Conservation (phyloP, 2,329 filamentous ascomycete genomes). For the Delphinella strobiligena region DNA sequence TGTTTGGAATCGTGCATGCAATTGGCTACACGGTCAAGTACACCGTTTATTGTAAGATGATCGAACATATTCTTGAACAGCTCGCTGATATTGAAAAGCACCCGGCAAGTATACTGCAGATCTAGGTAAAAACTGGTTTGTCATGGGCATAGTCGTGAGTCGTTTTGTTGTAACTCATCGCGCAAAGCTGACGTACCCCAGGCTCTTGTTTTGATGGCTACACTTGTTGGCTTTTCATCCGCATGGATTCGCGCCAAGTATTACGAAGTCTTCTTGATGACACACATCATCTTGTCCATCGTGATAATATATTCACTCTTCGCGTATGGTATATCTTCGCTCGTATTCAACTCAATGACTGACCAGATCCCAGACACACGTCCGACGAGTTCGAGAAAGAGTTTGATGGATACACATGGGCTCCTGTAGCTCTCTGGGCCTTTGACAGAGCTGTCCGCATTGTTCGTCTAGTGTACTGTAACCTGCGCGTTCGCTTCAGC, state of each 20-base stretch:
- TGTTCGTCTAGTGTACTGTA: constrained; percentile 32
- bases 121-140: constrained; percentile 3
- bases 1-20: constrained; percentile 52
- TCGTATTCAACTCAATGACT: constrained; percentile 10
- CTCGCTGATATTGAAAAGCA: not conserved
- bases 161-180: not conserved
- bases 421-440: constrained; percentile 38
- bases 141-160: constrained; percentile 3
- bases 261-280: constrained; percentile 41
- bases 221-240: constrained; percentile 35
- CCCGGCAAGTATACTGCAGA: not conserved
- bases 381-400: constrained; percentile 39
- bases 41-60: constrained; percentile 9
- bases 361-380: constrained; percentile 30
- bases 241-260: constrained; percentile 39
- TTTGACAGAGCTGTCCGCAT: constrained; percentile 37
- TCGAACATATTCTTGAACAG: not conserved
- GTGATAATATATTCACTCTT: constrained; percentile 38
- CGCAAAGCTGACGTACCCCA: not conserved
- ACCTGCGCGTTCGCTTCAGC: constrained; percentile 21
- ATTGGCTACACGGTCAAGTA: constrained; percentile 44
- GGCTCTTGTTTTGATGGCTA: constrained; percentile 32
- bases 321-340: constrained; percentile 31
- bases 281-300: constrained; percentile 42
- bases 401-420: constrained; percentile 41